Evolutionary conservation across 1,284 basidiomycete genomes (phyloP), one percentile per base, ranked within the genome.

Genomic region (Marasmius fiardii): DNA sequence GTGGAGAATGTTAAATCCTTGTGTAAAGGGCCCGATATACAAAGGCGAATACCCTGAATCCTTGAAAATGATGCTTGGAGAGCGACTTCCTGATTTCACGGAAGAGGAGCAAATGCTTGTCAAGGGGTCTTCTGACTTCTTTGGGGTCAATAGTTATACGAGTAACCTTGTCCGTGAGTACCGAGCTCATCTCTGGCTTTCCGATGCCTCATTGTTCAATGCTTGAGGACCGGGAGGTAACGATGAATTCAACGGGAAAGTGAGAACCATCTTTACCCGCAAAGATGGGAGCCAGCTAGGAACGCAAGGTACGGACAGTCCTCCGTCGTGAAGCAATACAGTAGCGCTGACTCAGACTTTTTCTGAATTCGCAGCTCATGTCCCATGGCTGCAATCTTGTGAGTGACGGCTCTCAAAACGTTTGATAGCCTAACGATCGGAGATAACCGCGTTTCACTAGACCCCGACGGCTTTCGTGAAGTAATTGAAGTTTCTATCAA

Each of bases 121-220:
- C 55, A 81, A 82, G 58, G 87, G 82, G 35, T 85, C 82, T 4
- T 85, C 84, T 1, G 88, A 88, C 63, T 89, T 88, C 69, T 83
- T 85, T 63, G 85, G 82, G 31, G 78, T 85, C 74, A 86, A 88
- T 70, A 86, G 85, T 11, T 90, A 90, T 70, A 86, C 87, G 1
- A 86, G 81, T 44, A 86, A 89, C 66, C 75, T 87, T n/a, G 80
- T 83, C 71, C 79, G 83, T 85, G 60, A 64, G 79, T 76, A 8
- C 53, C 51, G 24, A 53, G 51, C 14, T 24, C 44, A 52, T 50
- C 45, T 18, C 50, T 49, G n/a, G 48, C 52, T 51, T 23, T 56
- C n/a, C 34, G 12, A 52, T 53, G 31, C 34, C 21, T n/a, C 11
- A 23, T n/a, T 4, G 11, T n/a, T 11, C 24, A 5, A 7, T 48